Base-by-base conservation (phyloP, 345 rosid species). In the Hibiscus trionum region DNA sequence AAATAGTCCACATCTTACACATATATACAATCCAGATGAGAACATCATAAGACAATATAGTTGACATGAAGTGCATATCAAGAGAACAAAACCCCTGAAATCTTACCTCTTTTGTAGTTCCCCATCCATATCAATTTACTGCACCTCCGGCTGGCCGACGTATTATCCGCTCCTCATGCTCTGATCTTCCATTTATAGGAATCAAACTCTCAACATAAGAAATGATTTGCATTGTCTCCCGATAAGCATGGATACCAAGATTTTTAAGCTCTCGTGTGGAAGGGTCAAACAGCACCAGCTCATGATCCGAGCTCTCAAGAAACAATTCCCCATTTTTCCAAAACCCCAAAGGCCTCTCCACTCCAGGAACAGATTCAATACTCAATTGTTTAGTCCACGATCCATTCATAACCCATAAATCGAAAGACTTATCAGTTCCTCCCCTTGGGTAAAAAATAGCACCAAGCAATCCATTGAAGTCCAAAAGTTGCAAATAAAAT, bases 391-490 rank as follows among this genome's bases (percentile, higher is more conserved):
- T 55, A 55, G 59, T 55, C 59, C 26, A 55, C 0, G 24, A 55
- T 55, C 59, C 59, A 55, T 55, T 55, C 63, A 59, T 59, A 26
- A 59, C 63, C 63, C 63, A 59, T 2, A 59, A 12, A 59, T 59
- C 63, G 11, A 59, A 59, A 59, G 17, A 59, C n/a, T 26, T 58
- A 1, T 24, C 7, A 58, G 62, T 58, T 26, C 33, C 62, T 26
- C 4, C 62, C 33, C 62, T 58, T 14, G 63, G 37, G n/a, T 59
- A 59, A 59, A 59, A 3, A 27, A 59, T 27, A 59, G 37, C 35
- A 12, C 63, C 37, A 29, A 59, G 63, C 37, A 27, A 29, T 12
- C 63, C 63, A 59, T 59, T 27, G 7, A 59, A 59, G 1, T 59
- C 39, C 35, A 59, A 27, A 59, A 59, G 37, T 27, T 59, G 7